Base-by-base conservation (phyloP, 106 monocot species). In the Allium sativum region DNA sequence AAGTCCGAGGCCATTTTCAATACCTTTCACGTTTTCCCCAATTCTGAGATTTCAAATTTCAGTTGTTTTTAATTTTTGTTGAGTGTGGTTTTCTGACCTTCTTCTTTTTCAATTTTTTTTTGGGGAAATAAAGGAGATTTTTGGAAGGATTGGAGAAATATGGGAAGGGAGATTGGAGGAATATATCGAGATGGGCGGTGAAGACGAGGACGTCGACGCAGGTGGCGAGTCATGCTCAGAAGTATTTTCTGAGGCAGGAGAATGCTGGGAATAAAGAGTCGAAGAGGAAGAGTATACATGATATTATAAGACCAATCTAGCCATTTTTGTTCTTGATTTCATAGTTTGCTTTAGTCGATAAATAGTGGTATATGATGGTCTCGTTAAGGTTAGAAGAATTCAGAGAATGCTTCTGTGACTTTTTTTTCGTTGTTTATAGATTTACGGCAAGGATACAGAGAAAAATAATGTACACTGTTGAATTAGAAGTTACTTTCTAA, bases 111-210 rank as follows among this genome's bases (percentile, higher is more conserved):
- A 1, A 21, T 56, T 55, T 55, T 18, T 63, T 9, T 64, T 63
- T 12, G 2, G 10, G 60, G 18, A 5, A n/a, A 45, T 21, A 48
- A 10, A 83, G 83, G 60, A 43, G 71, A 21, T 83, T 83, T 43
- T 58, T 83, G 55, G 60, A 72, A 18, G 83, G 83, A 9, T 43
- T 83, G 53, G 68, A 42, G 10, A 72, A 69, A 56, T 79, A 72
- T 22, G 83, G 83, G 40, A 78, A 65, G 40, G 83, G 83, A 22
- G 83, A 83, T 51, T 83, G 83, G 83, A 72, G 83, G n/a, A 83
- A 75, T 59, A 83, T 83, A 48, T 75, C 83, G 19, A 67, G 83
- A n/a, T 72, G 58, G 69, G 20, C 69, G 50, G 83, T 83, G 72
- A 72, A 66, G 69, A 79, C 83, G 31, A 65, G 75, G 46, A 83